Evolutionary conservation across 1,139 yeast species (phyloP), one percentile per base, ranked within the genome.

Genomic region (Blastobotrys buckinghamii): DNA sequence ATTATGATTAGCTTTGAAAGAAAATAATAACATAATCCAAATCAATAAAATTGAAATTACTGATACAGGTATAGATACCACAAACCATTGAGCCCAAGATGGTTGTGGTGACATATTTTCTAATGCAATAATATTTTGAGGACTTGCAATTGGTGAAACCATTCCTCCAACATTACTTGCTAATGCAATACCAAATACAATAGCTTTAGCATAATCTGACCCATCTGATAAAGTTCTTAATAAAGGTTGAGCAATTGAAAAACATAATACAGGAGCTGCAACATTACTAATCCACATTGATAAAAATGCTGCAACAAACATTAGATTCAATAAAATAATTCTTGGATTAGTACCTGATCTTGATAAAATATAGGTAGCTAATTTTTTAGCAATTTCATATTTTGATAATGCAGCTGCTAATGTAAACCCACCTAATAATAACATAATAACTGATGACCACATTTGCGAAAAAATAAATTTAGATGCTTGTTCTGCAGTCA

Each of bases 241-340:
- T 38, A 90, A 73, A 0, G 97, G 96, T 65, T 88, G 96, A 51
- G 92, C 84, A 56, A 90, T 84, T 1, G 96, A 87, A 63, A 78
- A 88, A 68, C 95, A 85, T 51, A 90, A 74, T 1, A 90, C 97
- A 0, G 97, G 97, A 0, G 97, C 92, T 1, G 97, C 97, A 39
- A 90, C 97, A 63, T 90, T 90, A 17, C 95, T 84, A 45, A 90
- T 92, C 95, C 96, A 90, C 89, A 92, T 90, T 12, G 95, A 82
- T 44, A 86, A 79, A 59, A 90, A 81, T 42, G 89, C 73, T 0
- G 96, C 88, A 45, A 90, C 92, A 44, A 77, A 71, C 97, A 90
- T 88, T 55, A 86, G 81, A 8, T 94, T 79, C 44, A 89, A 69
- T 42, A 89, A 71, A 22, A 90, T 84, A 46, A 78, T 75, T 34